phyloP scores from a whole-genome alignment of 2,329 filamentous ascomycete genomes.

The Sclerotinia minor region DNA sequence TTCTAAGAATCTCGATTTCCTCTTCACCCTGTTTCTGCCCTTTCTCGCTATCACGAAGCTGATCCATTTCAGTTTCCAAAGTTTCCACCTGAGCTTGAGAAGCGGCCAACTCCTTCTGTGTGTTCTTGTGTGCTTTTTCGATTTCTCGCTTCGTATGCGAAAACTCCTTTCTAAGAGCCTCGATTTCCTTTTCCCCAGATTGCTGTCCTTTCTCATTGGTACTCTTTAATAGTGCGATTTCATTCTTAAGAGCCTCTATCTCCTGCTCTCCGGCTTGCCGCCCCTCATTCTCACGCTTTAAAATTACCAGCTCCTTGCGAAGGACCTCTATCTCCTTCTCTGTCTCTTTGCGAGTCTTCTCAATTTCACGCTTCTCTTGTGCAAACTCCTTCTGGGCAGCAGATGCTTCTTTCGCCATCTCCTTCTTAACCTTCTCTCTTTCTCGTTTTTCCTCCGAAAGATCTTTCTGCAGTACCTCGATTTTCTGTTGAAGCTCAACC shows the following conservation, averaged over 20 bases:
- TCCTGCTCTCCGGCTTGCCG: conserved; percentile 42
- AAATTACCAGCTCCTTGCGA: conserved; percentile 42
- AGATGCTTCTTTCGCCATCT: conserved; percentile 44
- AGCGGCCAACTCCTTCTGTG: conserved; percentile 38
- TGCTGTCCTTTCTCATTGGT: conserved; percentile 48
- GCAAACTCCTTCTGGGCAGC: conserved; percentile 43
- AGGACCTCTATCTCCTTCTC: conserved; percentile 39
- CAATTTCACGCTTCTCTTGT: conserved; percentile 39
- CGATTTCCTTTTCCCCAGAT: conserved; percentile 50
- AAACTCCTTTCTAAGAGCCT: conserved; percentile 44
- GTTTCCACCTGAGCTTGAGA: conserved; percentile 65
- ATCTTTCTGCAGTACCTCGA: conserved; percentile 44
- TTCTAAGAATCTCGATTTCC: conserved; percentile 44
- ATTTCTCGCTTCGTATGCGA: conserved; percentile 40
- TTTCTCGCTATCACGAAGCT: conserved; percentile 44
- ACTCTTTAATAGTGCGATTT: conserved; percentile 44
- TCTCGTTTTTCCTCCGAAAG: conserved; percentile 41
- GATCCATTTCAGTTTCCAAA: conserved; percentile 28
- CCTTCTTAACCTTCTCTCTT: conserved; percentile 35
- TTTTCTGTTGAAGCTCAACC: conserved; percentile 46
- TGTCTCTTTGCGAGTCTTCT: conserved; percentile 31
- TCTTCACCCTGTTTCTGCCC: conserved; percentile 48
- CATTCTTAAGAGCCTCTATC: conserved; percentile 38
- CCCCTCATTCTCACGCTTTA: conserved; percentile 45
- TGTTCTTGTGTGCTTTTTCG: conserved; percentile 33